These are phyloP conservation scores for Aspergillus sp. DNA, from an alignment of 2,329 filamentous ascomycete species.

Conservation along the genomic window DNA sequence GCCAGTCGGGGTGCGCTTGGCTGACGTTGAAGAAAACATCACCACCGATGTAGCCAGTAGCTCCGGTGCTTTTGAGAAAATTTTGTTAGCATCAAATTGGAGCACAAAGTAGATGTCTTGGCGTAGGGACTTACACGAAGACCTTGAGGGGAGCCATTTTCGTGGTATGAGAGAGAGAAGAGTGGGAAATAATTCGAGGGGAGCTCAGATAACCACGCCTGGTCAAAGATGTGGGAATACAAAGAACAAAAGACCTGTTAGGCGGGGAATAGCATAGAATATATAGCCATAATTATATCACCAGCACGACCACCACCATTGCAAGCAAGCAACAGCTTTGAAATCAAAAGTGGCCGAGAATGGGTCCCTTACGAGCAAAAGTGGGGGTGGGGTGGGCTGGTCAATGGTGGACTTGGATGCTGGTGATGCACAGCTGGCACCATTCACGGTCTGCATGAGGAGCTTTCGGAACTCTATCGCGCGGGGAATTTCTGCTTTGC, in stretches of 20 bases:
- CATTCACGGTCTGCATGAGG: background rate
- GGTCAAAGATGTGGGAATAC: background rate
- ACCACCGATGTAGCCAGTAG: slow-evolving; percentile 56
- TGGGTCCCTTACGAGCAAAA: slow-evolving; percentile 4
- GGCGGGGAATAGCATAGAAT: background rate
- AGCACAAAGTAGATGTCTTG: slow-evolving; percentile 8
- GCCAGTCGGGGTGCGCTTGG: slow-evolving; percentile 49
- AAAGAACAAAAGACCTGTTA: background rate
- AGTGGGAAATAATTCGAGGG: background rate
- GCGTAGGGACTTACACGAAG: slow-evolving; percentile 28
- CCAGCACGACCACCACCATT: background rate
- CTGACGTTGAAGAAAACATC: slow-evolving; percentile 49
- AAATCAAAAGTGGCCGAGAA: slow-evolving; percentile 23
- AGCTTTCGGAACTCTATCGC: background rate
- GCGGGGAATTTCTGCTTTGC: background rate
- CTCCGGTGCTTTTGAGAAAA: slow-evolving; percentile 47
- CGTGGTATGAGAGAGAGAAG: background rate
- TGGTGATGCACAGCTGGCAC: background rate
- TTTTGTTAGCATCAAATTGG: background rate
- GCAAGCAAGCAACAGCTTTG: slow-evolving; percentile 18
- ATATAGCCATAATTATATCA: background rate
- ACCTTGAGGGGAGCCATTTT: slow-evolving; percentile 33
- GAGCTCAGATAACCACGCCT: background rate
- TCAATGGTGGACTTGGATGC: background rate
- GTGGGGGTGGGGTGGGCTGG: slow-evolving; percentile 8